Base-by-base conservation (phyloP, 768 basidiomycete species). In the Leccinum subtestaceum region DNA sequence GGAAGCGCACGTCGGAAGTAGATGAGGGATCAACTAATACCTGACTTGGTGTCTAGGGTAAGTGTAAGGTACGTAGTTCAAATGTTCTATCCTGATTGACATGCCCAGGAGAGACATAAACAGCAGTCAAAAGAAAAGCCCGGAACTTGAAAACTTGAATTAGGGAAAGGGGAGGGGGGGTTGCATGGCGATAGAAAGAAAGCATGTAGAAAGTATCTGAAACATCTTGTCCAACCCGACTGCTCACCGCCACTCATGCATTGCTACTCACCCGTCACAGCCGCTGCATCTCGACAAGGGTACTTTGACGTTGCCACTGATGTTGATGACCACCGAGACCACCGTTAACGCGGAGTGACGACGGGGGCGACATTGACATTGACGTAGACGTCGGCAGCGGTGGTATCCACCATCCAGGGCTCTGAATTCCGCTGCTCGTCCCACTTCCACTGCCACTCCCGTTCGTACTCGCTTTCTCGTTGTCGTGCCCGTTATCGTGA, bases 191-290 rank as follows among this genome's bases (percentile, higher is more conserved):
- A 13, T 0, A 34, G 32, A 0, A 34, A 13, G 32, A 34, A 34
- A 34, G 32, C 32, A 34, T 34, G 0, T 34, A 34, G 32, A 34
- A 5, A 34, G 32, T 13, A 34, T 34, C 5, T 34, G 32, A 34
- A 34, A 34, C 32, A 5, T 5, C 12, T 13, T 34, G 12, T 34
- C 32, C 32, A 34, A 34, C 32, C 32, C 32, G 32, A 34, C 32
- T 34, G 32, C 32, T 34, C 32, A 34, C 32, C 32, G 13, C 32
- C 2, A 32, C 31, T 32, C 80, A n/a, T 17, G 10, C 40, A n/a
- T n/a, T 4, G n/a, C n/a, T n/a, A 11, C 43, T 43, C 43, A 29
- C 27, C 17, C 8, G 3, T 51, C 55, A 60, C 15, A 40, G 27
- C 38, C 10, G 46, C 47, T 58, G 46, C 19, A 23, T 54, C 55